Conservation (phyloP, 2,329 filamentous ascomycete genomes). For the Talaromyces albobiverticillius region DNA sequence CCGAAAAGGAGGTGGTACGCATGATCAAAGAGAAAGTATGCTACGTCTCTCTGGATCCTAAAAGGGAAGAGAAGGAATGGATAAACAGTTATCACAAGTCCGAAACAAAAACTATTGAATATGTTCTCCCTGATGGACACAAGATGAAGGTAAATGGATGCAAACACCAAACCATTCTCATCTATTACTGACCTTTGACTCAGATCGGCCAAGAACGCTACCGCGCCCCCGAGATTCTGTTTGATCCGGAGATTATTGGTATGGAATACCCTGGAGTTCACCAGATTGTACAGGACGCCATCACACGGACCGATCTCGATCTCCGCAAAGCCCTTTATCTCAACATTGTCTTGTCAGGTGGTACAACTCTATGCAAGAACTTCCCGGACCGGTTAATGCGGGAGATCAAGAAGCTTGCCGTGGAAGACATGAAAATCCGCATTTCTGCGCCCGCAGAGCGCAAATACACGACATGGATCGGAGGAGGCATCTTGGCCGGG, state of each 20-base stretch:
- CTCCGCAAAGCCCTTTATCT: constrained; percentile 89
- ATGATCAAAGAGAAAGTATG: constrained; percentile 88
- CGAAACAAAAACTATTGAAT: constrained; percentile 78
- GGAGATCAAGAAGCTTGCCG: constrained; percentile 87
- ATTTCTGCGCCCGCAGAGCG: constrained; percentile 97
- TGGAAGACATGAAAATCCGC: constrained; percentile 99
- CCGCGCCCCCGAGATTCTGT: constrained; percentile 92
- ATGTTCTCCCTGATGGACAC: constrained; percentile 86
- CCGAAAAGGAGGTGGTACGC: constrained; percentile 98
- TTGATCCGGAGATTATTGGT: constrained; percentile 95
- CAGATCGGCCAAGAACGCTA: constrained; percentile 92
- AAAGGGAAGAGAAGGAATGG: constrained; percentile 97
- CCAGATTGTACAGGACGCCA: constrained; percentile 95
- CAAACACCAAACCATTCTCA: not conserved
- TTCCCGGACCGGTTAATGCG: constrained; percentile 90
- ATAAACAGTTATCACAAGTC: constrained; percentile 66
- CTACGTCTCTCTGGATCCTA: constrained; percentile 87
- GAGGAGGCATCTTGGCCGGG: constrained; percentile 92
- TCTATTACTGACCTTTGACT: not conserved
- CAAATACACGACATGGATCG: constrained; percentile 99
- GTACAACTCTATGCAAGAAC: constrained; percentile 92
- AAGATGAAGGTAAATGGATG: constrained; percentile 71
- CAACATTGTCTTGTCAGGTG: constrained; percentile 95
- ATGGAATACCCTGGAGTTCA: constrained; percentile 96
- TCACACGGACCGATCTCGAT: constrained; percentile 92